Base-by-base conservation (phyloP, 257 asterid species). In the Lithospermum erythrorhizon region DNA sequence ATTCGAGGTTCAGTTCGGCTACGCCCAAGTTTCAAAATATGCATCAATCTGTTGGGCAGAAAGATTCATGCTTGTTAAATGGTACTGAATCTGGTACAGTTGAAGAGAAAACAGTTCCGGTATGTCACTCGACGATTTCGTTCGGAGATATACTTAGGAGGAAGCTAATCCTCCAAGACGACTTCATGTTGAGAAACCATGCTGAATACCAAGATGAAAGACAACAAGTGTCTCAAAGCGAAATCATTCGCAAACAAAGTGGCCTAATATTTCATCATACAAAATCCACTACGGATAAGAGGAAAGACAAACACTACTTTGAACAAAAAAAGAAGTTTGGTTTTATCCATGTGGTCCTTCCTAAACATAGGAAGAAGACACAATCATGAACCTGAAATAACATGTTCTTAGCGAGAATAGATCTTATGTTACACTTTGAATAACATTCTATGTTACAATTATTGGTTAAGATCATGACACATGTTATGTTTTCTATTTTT, bases 311-410 rank as follows among this genome's bases (percentile, higher is more conserved):
- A 78, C 81, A 80, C 9, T 78, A 65, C 67, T 73, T 78, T 68
- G 24, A 81, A n/a, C 87, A 85, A 68, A 85, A 78, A 83, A 90
- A 87, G 88, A 90, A 79, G 70, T 90, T 90, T 59, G 98, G 98
- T 53, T 90, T 90, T 68, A 90, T 90, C 60, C 96, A 83, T 70
- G 84, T 90, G 55, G 86, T 93, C 0, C 62, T 90, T 61, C 73
- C 96, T n/a, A 83, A 66, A 71, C 81, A 78, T 30, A 90, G 83
- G 94, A 90, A 83, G 37, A 90, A 82, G 60, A 23, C 78, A 25
- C 89, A 79, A 62, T 66, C 73, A 52, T 18, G 62, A 58, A 79
- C 35, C 6, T 29, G 35, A 29, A 29, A 6, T 29, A 29, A 29
- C 35, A 29, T 29, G 35, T 29, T 29, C 35, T 29, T 29, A n/a